A percentile compares a stretch with the other conserved stretches of the same genome.
Conservation (phyloP, 257 asterid genomes). For the Solanum gandarillasii region DNA sequence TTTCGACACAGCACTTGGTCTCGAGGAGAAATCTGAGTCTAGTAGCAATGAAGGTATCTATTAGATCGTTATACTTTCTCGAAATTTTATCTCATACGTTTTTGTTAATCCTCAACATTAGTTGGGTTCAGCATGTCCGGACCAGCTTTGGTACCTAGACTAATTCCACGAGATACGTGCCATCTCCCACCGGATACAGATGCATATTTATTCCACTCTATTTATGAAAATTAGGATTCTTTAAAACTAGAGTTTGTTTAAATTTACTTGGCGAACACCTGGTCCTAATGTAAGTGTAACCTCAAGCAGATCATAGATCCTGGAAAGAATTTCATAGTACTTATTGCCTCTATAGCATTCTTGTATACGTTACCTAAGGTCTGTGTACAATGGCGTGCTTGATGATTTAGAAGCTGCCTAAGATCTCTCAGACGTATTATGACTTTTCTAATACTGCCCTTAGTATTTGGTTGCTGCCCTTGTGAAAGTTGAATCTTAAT, state of each 20-base stretch:
- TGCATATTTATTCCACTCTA: neutral
- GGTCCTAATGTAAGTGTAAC: neutral
- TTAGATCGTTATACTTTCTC: neutral
- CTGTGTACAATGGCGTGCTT: neutral
- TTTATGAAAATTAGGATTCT: neutral
- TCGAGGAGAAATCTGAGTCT: conserved; percentile 65
- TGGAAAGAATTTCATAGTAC: neutral
- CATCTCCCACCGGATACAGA: neutral
- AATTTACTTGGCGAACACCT: neutral
- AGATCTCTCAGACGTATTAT: neutral
- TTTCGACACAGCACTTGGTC: conserved; percentile 93
- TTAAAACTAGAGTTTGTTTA: neutral
- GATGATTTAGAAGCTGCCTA: neutral
- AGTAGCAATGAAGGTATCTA: conserved; percentile 53
- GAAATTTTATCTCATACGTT: neutral
- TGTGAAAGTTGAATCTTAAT: neutral
- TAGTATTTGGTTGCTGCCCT: neutral
- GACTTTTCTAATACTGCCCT: neutral
- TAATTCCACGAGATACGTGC: neutral
- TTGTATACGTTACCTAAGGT: neutral
- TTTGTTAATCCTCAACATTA: neutral
- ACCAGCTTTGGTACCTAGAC: neutral
- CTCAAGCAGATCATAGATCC: neutral
- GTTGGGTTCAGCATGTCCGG: neutral
- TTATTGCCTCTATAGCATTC: neutral